Percentiles rank a stretch among this genome's conserved stretches.
Conservation (phyloP, 1,284 basidiomycete species). For the Ceratobasidium sp. region DNA sequence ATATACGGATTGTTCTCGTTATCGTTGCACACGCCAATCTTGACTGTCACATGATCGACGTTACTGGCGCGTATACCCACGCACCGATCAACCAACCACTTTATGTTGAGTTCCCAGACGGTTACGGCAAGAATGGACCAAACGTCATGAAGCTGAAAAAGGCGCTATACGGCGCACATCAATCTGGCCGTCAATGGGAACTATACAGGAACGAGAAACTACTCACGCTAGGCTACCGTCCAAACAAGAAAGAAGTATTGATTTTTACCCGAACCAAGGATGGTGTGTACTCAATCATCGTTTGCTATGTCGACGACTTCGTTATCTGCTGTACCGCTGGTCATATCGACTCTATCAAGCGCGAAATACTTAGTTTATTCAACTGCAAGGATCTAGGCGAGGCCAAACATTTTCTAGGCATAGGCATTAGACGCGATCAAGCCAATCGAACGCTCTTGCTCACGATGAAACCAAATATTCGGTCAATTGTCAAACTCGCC, state of each 20-base stretch:
- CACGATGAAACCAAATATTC: slow-evolving; percentile 38
- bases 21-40: background rate
- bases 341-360: background rate
- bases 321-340: background rate
- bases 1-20: background rate
- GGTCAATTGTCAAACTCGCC: slow-evolving; percentile 46
- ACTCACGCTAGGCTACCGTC: background rate
- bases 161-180: slow-evolving; percentile 1
- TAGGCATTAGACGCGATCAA: slow-evolving; percentile 27
- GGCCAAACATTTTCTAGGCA: slow-evolving; percentile 47
- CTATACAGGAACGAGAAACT: slow-evolving; percentile 8
- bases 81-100: background rate
- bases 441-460: slow-evolving; percentile 39
- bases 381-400: slow-evolving; percentile 47
- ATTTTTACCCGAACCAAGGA: background rate
- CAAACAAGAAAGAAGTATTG: background rate
- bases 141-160: background rate
- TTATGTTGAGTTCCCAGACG: slow-evolving; percentile 11
- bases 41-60: slow-evolving; percentile 1
- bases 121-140: background rate
- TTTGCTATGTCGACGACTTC: slow-evolving; percentile 7
- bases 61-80: slow-evolving; percentile 12
- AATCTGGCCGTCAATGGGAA: background rate
- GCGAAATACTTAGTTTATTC: slow-evolving; percentile 21
- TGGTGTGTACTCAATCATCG: background rate